Percentiles rank a stretch among this genome's conserved stretches.
Evolutionary conservation across 805 yeast species (phyloP).

Genomic region (Lachancea lanzarotensis): DNA sequence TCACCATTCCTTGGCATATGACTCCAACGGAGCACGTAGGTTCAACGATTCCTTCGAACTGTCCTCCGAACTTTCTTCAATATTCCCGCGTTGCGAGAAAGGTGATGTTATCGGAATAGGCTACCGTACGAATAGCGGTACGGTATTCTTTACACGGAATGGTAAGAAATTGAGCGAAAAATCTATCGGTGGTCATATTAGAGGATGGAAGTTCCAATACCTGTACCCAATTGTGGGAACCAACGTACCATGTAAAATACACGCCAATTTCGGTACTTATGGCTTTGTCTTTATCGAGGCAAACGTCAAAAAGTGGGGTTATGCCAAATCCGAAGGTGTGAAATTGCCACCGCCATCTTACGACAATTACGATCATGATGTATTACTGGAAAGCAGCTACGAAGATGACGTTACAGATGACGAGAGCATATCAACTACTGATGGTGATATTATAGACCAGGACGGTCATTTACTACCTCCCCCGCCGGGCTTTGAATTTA

Average conservation of each 20-base stretch:
- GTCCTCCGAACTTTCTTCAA: slow-evolving; percentile 39
- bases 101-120: slow-evolving; percentile 96
- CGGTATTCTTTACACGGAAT: slow-evolving; percentile 88
- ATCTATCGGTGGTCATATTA: slow-evolving; percentile 71
- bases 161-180: slow-evolving; percentile 85
- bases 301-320: slow-evolving; percentile 92
- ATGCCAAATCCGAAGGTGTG: slow-evolving; percentile 82
- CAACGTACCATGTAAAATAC: slow-evolving; percentile 71
- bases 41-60: slow-evolving; percentile 66
- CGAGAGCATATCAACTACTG: slow-evolving; percentile 26
- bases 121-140: slow-evolving; percentile 71
- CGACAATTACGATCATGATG: slow-evolving; percentile 70
- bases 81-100: slow-evolving; percentile 56
- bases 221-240: slow-evolving; percentile 89
- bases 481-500: slow-evolving; percentile 34
- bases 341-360: slow-evolving; percentile 94
- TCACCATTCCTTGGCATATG: slow-evolving; percentile 78
- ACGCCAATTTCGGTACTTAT: slow-evolving; percentile 81
- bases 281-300: slow-evolving; percentile 91
- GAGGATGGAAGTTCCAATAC: slow-evolving; percentile 61
- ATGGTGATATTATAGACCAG: slow-evolving; percentile 22
- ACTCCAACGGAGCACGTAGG: slow-evolving; percentile 74
- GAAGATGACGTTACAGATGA: slow-evolving; percentile 42
- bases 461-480: slow-evolving; percentile 31
- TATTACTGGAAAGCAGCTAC: slow-evolving; percentile 58